Evolutionary conservation across 1,139 yeast genomes (phyloP).

Genomic region (Pichia kudriavzevii): DNA sequence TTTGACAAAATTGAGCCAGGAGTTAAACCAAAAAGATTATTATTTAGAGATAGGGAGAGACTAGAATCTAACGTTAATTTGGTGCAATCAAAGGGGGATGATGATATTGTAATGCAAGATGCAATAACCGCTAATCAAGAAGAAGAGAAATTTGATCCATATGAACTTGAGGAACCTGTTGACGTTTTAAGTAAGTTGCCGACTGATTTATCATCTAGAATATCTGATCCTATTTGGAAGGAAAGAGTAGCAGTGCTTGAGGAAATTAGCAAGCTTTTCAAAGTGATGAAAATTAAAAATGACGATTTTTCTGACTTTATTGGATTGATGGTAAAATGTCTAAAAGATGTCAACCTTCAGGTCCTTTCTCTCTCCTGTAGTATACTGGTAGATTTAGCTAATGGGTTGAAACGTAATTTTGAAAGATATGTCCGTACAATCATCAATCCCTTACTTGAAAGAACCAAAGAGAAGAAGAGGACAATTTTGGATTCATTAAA

Average conservation of each 20-base stretch:
- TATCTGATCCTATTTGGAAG: constrained; percentile 75
- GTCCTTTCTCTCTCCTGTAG: constrained; percentile 79
- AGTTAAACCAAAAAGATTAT: constrained; percentile 50
- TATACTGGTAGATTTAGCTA: constrained; percentile 54
- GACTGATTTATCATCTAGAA: constrained; percentile 43
- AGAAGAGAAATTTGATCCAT: constrained; percentile 36
- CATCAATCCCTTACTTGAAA: constrained; percentile 61
- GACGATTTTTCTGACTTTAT: constrained; percentile 65
- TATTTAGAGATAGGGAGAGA: constrained; percentile 10
- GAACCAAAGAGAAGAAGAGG: constrained; percentile 83
- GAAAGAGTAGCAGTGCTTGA: constrained; percentile 85
- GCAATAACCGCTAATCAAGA: constrained; percentile 18
- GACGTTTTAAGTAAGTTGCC: constrained; percentile 66
- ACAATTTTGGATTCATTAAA: constrained; percentile 66
- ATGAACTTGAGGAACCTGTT: constrained; percentile 47
- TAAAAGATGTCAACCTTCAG: constrained; percentile 86
- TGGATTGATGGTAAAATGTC: constrained; percentile 56
- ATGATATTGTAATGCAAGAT: constrained; percentile 25
- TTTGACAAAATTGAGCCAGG: constrained; percentile 45
- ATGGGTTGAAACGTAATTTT: constrained; percentile 55
- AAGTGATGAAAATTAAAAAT: constrained; percentile 40
- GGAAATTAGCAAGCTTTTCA: constrained; percentile 47
- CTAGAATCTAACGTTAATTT: constrained; percentile 11
- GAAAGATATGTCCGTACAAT: constrained; percentile 47
- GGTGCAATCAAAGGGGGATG: constrained; percentile 10